phyloP scores from a whole-genome alignment of 2,329 filamentous ascomycete genomes.

The Trichoderma endophyticum region DNA sequence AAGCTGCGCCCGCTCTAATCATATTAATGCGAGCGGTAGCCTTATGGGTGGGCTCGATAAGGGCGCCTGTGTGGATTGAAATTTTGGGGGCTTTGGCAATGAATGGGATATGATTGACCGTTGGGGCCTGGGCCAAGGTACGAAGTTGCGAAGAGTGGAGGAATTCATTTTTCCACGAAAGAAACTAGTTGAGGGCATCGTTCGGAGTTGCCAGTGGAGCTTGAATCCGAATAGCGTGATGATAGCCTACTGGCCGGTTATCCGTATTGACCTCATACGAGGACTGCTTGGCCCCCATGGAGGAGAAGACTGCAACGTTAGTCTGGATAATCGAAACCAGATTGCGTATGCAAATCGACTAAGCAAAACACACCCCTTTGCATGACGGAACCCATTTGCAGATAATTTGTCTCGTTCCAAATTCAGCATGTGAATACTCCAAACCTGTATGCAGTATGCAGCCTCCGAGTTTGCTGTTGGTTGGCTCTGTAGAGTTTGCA shows the following conservation, averaged over 20 bases:
- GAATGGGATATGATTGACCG: not conserved
- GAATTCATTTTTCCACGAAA: not conserved
- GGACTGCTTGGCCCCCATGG: not conserved
- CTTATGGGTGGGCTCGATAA: not conserved
- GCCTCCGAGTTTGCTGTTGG: not conserved
- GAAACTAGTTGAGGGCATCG: not conserved
- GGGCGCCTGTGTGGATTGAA: not conserved
- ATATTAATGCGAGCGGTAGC: not conserved
- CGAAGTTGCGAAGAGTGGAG: not conserved
- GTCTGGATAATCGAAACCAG: not conserved
- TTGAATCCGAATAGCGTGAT: not conserved
- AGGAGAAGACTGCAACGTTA: not conserved
- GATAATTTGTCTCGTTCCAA: not conserved
- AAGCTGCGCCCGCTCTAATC: conserved; percentile 4
- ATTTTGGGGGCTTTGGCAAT: not conserved
- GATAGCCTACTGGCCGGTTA: not conserved
- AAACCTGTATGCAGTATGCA: not conserved
- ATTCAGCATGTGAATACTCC: not conserved
- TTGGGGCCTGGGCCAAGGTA: not conserved
- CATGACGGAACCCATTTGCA: not conserved
- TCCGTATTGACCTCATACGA: not conserved
- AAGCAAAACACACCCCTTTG: not conserved
- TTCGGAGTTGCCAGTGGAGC: not conserved
- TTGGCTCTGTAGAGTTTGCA: not conserved
- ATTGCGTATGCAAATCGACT: not conserved